phyloP scores from a whole-genome alignment of 495 filamentous ascomycete genomes.

The Penicillium paxilli region DNA sequence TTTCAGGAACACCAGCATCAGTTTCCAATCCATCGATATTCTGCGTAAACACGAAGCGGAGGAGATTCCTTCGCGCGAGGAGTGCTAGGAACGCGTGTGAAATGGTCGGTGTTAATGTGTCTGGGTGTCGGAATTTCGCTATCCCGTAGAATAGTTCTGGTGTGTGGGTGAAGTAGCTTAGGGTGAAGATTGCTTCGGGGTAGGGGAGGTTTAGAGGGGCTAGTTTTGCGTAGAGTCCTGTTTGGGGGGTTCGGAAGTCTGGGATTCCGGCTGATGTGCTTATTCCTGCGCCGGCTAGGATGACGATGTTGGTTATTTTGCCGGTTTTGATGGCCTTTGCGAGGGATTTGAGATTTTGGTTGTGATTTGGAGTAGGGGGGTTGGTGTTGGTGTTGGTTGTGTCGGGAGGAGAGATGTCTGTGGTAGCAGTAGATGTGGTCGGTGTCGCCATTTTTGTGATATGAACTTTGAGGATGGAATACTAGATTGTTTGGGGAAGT shows the following conservation, averaged over 20 bases:
- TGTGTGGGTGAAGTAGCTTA: constrained; percentile 74
- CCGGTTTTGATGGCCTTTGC: constrained; percentile 18
- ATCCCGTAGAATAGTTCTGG: constrained; percentile 85
- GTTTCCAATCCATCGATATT: constrained; percentile 91
- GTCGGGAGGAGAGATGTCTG: background rate
- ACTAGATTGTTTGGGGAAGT: no score
- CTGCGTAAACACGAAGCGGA: constrained; percentile 84
- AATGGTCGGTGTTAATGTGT: constrained; percentile 73
- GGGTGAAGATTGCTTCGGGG: constrained; percentile 72
- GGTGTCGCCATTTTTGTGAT: no score
- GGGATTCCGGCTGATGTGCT: constrained; percentile 70
- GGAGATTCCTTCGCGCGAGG: constrained; percentile 65
- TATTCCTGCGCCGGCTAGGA: constrained; percentile 31
- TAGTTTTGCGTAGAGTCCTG: constrained; percentile 80
- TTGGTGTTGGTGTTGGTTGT: background rate
- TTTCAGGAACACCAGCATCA: constrained; percentile 70
- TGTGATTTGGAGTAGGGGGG: no score
- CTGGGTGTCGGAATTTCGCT: constrained; percentile 80
- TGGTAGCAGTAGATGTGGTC: no score
- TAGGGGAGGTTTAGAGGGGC: constrained; percentile 75
- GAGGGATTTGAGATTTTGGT: constrained; percentile 16
- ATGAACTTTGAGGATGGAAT: no score
- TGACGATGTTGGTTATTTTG: constrained; percentile 20
- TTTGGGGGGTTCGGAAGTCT: constrained; percentile 74
- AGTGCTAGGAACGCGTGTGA: constrained; percentile 72